Percentiles rank a stretch among this genome's conserved stretches.
These are phyloP conservation scores for Tremella yokohamensis DNA, from an alignment of 768 basidiomycete genomes.

Conservation along the genomic window DNA sequence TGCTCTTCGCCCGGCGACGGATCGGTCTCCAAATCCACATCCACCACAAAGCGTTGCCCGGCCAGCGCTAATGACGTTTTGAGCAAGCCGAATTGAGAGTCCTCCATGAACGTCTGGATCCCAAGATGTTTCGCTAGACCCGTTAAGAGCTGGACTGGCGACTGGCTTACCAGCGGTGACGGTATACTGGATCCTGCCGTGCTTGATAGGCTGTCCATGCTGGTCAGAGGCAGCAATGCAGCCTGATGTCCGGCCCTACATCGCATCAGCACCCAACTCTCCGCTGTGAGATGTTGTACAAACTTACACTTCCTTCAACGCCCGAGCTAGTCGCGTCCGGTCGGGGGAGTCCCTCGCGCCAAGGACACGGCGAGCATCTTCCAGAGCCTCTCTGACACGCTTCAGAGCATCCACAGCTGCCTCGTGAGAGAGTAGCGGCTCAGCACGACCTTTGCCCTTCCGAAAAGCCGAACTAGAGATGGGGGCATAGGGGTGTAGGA, in stretches of 20 bases:
- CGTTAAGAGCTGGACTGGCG: conserved; percentile 27
- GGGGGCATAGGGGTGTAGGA: conserved; percentile 34
- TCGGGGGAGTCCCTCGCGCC: conserved; percentile 15
- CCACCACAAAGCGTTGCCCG: conserved; percentile 36
- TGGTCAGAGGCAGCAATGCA: conserved; percentile 9
- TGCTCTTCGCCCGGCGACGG: conserved; percentile 20
- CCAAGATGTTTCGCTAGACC: conserved; percentile 20
- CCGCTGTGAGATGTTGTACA: too few relatives aligned
- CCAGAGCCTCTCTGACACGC: conserved; percentile 6
- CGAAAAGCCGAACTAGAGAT: neutral
- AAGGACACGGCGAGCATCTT: conserved; percentile 7
- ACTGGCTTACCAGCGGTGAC: conserved; percentile 14
- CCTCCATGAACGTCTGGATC: conserved; percentile 42
- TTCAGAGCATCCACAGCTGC: conserved; percentile 7
- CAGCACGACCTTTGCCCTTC: conserved; percentile 18
- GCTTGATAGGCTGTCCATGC: neutral
- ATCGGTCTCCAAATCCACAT: conserved; percentile 40
- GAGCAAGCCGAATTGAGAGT: conserved; percentile 44
- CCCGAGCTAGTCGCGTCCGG: conserved; percentile 21
- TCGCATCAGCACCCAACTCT: neutral
- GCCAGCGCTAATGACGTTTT: conserved; percentile 38
- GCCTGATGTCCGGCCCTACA: conserved; percentile 26
- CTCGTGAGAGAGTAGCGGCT: neutral
- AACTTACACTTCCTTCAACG: conserved; percentile 34
- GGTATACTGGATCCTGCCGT: conserved; percentile 8